phyloP scores from a whole-genome alignment of 176 grass and related monocot species.

The Zoysia pacifica region DNA sequence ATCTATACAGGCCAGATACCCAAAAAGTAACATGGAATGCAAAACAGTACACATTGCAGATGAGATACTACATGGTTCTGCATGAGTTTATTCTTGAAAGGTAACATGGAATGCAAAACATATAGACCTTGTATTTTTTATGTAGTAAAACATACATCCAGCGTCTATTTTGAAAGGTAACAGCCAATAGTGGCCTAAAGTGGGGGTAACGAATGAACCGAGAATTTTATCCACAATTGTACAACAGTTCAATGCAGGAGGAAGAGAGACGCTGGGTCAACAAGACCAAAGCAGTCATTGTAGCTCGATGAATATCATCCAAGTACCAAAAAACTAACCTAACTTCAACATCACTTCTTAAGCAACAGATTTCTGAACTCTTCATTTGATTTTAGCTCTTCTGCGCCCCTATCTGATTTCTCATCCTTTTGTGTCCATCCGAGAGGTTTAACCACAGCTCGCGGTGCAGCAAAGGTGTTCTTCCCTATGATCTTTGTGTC shows the following conservation, averaged over 20 bases:
- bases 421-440: conserved; percentile 65
- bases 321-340: conserved; percentile 19
- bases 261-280: background rate
- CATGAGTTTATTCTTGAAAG: background rate
- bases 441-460: conserved; percentile 68
- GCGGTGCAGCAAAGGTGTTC: conserved; percentile 68
- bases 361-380: conserved; percentile 83
- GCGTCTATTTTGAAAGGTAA: background rate
- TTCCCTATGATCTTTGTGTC: conserved; percentile 44
- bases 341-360: conserved; percentile 64
- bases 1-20: background rate
- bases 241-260: background rate
- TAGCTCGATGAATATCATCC: background rate
- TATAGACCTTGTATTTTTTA: background rate
- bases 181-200: background rate
- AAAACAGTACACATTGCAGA: background rate
- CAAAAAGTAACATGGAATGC: background rate
- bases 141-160: background rate
- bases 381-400: conserved; percentile 86
- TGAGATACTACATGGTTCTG: background rate
- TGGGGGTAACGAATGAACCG: background rate
- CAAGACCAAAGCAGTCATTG: conserved; percentile 4
- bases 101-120: background rate
- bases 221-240: background rate
- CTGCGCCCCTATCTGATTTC: conserved; percentile 45